phyloP scores from a whole-genome alignment of 2,329 filamentous ascomycete genomes.

The Fusarium camptoceras region DNA sequence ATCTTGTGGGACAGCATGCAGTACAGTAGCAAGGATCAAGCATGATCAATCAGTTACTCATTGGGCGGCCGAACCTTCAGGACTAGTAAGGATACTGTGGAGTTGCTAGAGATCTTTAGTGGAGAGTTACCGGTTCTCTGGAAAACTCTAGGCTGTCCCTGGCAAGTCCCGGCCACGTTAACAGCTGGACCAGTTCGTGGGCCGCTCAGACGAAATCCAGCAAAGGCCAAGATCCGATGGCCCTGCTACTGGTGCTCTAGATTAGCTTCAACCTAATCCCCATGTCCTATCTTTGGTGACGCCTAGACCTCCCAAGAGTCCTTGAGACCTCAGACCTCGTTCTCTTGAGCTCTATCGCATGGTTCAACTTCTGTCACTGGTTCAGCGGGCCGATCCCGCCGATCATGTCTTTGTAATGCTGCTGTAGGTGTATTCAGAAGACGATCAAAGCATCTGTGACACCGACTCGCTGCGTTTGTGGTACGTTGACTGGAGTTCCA shows the following conservation, averaged over 20 bases:
- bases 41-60: constrained; percentile 3
- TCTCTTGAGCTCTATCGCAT: constrained; percentile 13
- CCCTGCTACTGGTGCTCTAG: constrained; percentile 25
- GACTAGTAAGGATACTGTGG: constrained; percentile 15
- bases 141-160: constrained; percentile 36
- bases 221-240: constrained; percentile 26
- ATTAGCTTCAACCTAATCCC: constrained; percentile 26
- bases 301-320: constrained; percentile 2
- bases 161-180: constrained; percentile 27
- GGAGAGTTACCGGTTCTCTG: constrained; percentile 42
- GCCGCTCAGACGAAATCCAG: constrained; percentile 13
- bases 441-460: neutral
- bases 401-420: neutral
- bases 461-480: neutral
- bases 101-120: constrained; percentile 31
- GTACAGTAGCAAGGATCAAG: constrained; percentile 9
- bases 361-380: constrained; percentile 15
- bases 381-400: constrained; percentile 1
- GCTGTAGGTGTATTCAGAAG: neutral
- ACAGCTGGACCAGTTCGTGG: constrained; percentile 19
- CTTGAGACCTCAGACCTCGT: constrained; percentile 16
- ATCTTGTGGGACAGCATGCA: constrained; percentile 3
- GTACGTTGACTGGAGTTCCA: neutral
- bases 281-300: constrained; percentile 3
- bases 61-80: constrained; percentile 28